Base-by-base conservation (phyloP, 352 stramenopile species). In the Globisporangium spinosum region DNA sequence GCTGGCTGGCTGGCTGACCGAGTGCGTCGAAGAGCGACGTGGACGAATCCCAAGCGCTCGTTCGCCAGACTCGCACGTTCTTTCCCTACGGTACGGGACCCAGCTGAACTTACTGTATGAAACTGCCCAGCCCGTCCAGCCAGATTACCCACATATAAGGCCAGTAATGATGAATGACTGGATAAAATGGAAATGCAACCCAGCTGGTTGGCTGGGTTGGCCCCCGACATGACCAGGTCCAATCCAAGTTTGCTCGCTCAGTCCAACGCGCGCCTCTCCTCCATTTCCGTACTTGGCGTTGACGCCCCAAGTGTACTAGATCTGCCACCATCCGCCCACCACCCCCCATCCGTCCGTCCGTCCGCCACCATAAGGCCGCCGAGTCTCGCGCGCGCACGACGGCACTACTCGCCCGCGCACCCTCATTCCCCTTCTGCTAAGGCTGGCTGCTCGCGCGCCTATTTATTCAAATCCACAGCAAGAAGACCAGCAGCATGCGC, bases 401-500 rank as follows among this genome's bases (percentile, higher is more conserved):
- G 25, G n/a, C 60, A 29, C 17, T 34, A 29, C 17, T 34, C 60
- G 45, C 27, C 45, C 20, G 60, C 60, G 40, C 40, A 20, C 60
- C 45, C n/a, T 27, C 60, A n/a, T 22, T 15, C 27, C 25, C 43
- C 15, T 35, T 29, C 56, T 9, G 10, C 7, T 29, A 29, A 27
- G 29, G 13, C 17, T 38, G 32, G 32, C 29, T 1, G 27, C 55
- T 45, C 38, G 38, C 38, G 38, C 43, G 43, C 43, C 64, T 58
- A 45, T 58, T 58, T 65, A 65, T 65, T 65, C 3, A 23, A 35
- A 4, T 7, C 57, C 27, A 34, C 8, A 15, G 29, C 29, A 32
- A 32, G 29, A 32, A 32, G 29, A 32, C 29, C 29, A 53, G 22
- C 9, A 27, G 23, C 66, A 87, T 87, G 78, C 73, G 78, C 58